Conservation (phyloP, 495 filamentous ascomycete species). For the Emericellopsis terricola region DNA sequence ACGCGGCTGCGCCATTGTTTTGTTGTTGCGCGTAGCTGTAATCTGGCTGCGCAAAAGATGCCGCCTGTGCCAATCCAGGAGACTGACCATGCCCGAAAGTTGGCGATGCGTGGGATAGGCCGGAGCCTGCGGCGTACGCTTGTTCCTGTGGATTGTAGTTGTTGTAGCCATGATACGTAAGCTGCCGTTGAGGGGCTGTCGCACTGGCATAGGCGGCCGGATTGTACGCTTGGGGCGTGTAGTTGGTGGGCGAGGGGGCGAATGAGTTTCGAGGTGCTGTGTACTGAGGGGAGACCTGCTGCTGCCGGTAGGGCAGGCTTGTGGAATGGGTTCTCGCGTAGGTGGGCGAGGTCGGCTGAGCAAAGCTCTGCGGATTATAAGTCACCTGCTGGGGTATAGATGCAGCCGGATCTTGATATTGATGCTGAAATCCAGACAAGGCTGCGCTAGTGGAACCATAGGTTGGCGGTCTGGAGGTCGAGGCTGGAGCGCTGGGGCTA, state of each 20-base stretch:
- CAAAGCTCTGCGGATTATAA: constrained; percentile 79
- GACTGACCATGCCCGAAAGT: constrained; percentile 4
- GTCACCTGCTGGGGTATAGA: constrained; percentile 33
- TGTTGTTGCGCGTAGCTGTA: background rate
- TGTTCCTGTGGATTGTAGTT: constrained; percentile 18
- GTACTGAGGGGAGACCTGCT: constrained; percentile 15
- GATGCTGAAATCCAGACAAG: constrained; percentile 37
- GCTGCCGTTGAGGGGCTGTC: constrained; percentile 21
- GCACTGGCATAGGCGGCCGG: constrained; percentile 28
- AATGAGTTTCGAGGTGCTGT: constrained; percentile 9
- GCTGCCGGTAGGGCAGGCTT: constrained; percentile 23
- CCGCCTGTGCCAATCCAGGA: constrained; percentile 5
- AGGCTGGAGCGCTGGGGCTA: constrained; percentile 17
- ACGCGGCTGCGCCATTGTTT: constrained; percentile 8
- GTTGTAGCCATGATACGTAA: constrained; percentile 23
- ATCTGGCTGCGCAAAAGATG: constrained; percentile 15
- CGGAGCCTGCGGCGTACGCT: constrained; percentile 17
- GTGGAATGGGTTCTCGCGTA: constrained; percentile 34
- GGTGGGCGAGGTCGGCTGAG: constrained; percentile 4
- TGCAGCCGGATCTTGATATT: constrained; percentile 30
- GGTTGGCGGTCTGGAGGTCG: constrained; percentile 20
- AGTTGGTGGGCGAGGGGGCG: constrained; percentile 14
- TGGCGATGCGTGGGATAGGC: constrained; percentile 12
- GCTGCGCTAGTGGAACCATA: constrained; percentile 27
- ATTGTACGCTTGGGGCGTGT: constrained; percentile 27